A percentile compares a stretch with the other conserved stretches of the same genome.
phyloP scores from a whole-genome alignment of 371 early-diverging fungal species.

The Apophysomyces trapeziformis region DNA sequence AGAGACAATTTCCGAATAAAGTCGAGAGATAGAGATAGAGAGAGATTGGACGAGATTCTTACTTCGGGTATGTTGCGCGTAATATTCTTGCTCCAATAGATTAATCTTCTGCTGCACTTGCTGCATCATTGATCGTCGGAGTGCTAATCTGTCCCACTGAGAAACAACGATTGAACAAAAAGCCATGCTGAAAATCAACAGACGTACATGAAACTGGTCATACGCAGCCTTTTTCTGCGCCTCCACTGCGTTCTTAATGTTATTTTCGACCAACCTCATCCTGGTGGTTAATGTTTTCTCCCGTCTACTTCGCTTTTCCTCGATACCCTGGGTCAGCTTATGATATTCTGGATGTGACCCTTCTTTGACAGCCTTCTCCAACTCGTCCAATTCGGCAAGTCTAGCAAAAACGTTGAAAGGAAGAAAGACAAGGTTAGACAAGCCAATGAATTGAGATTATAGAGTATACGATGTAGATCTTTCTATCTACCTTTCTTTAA shows the following conservation, averaged over 20 bases:
- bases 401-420: not conserved
- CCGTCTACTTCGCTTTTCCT: constrained; percentile 22
- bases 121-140: constrained; percentile 29
- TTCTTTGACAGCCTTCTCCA: constrained; percentile 28
- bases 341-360: constrained; percentile 29
- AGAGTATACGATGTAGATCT: constrained; percentile 12
- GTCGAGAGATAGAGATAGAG: constrained; percentile 6
- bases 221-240: constrained; percentile 27
- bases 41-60: constrained; percentile 3
- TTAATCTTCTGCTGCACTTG: constrained; percentile 33
- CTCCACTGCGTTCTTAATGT: constrained; percentile 20
- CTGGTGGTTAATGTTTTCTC: constrained; percentile 1
- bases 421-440: not conserved
- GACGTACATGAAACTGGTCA: constrained; percentile 29
- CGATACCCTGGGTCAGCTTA: constrained; percentile 23
- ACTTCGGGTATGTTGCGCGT: constrained; percentile 20
- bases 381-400: constrained; percentile 28
- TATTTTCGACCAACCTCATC: constrained; percentile 16
- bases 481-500: constrained; percentile 10
- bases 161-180: constrained; percentile 9
- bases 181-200: constrained; percentile 7
- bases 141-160: constrained; percentile 25
- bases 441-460: not conserved
- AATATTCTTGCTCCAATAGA: constrained; percentile 32
- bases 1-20: not conserved